These are phyloP conservation scores for Sarcocystis neurona DNA, from an alignment of 169 alveolate genomes.

Conservation along the genomic window DNA sequence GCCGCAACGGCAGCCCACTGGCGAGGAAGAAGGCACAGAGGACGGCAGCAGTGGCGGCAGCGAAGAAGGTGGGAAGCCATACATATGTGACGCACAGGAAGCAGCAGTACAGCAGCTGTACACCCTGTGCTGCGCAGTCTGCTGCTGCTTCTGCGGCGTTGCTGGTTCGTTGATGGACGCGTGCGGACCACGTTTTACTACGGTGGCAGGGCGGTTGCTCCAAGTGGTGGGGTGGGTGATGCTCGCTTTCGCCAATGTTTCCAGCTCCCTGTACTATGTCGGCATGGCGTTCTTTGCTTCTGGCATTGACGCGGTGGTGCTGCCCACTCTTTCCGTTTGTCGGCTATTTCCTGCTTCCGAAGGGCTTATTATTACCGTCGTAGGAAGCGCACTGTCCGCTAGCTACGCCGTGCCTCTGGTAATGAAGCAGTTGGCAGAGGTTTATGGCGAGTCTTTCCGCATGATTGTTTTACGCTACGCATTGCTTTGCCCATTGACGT, in stretches of 20 bases:
- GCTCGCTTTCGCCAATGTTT: not conserved
- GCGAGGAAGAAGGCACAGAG: too few relatives aligned
- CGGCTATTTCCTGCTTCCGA: conserved; percentile 35
- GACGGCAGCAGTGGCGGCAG: too few relatives aligned
- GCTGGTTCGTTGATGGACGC: conserved; percentile 68
- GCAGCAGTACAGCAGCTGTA: conserved; percentile 70
- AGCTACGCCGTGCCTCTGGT: conserved; percentile 28
- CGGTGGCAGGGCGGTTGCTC: conserved; percentile 67
- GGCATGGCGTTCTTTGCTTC: not conserved
- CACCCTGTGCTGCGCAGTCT: conserved; percentile 65
- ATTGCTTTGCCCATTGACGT: conserved; percentile 6
- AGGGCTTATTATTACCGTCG: conserved; percentile 26
- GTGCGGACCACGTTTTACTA: conserved; percentile 70
- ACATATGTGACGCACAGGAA: conserved; percentile 70
- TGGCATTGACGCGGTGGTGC: conserved; percentile 29
- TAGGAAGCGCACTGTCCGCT: conserved; percentile 38
- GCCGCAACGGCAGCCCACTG: too few relatives aligned
- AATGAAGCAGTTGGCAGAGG: not conserved
- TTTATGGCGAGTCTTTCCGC: not conserved
- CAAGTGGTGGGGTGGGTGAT: conserved; percentile 66
- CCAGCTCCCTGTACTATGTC: not conserved
- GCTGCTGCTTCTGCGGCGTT: conserved; percentile 66
- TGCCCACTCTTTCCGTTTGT: conserved; percentile 18
- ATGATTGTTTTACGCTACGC: conserved; percentile 24
- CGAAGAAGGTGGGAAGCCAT: conserved; percentile 1